Conservation (phyloP, 2,329 filamentous ascomycete genomes). For the Exserohilum rostratum region DNA sequence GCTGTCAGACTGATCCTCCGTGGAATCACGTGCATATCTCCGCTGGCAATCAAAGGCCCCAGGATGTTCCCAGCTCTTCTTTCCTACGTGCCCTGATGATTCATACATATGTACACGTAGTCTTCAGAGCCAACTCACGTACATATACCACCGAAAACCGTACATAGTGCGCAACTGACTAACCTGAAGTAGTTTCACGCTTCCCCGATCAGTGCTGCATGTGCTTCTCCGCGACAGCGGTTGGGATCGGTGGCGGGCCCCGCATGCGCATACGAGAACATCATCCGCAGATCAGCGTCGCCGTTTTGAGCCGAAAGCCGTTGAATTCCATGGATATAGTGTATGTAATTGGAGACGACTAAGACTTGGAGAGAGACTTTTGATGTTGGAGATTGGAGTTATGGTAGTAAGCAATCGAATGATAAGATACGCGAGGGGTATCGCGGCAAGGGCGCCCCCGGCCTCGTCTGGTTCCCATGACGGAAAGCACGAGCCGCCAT, state of each 20-base stretch:
- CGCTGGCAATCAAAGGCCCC: too few relatives aligned
- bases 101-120: too few relatives aligned
- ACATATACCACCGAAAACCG: too few relatives aligned
- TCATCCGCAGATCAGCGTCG: not conserved
- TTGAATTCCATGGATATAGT: not conserved
- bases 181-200: too few relatives aligned
- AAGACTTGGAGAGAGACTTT: too few relatives aligned
- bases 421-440: slow-evolving; percentile 6
- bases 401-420: not conserved
- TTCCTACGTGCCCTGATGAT: too few relatives aligned
- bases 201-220: slow-evolving; percentile 22
- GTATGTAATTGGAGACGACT: not conserved
- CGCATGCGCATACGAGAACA: not conserved
- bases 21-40: too few relatives aligned
- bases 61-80: too few relatives aligned
- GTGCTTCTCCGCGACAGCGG: slow-evolving; percentile 14
- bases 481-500: slow-evolving; percentile 5
- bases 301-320: not conserved
- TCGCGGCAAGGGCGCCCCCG: not conserved
- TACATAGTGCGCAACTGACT: too few relatives aligned
- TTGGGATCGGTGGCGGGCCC: too few relatives aligned
- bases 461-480: slow-evolving; percentile 2
- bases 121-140: too few relatives aligned
- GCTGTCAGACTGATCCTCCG: too few relatives aligned
- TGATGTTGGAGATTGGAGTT: slow-evolving; percentile 8